Conservation (phyloP, 148 eudicot species). For the Oxyria digyna region DNA sequence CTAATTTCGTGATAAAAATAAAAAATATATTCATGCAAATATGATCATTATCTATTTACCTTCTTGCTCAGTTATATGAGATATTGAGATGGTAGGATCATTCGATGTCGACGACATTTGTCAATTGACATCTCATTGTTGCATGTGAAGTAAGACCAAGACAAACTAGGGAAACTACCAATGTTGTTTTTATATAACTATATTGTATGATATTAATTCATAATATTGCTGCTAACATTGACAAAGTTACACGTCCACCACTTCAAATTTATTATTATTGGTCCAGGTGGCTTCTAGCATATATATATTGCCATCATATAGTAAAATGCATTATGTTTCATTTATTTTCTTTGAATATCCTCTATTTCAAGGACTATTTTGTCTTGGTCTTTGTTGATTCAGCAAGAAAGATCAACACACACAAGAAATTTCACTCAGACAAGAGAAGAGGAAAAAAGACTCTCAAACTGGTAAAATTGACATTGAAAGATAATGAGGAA, state of each 20-base stretch:
- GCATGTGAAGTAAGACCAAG: neutral
- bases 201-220: neutral
- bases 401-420: too few relatives aligned
- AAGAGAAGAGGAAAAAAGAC: too few relatives aligned
- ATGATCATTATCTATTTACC: neutral
- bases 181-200: neutral
- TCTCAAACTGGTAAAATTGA: too few relatives aligned
- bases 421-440: too few relatives aligned
- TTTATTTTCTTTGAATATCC: too few relatives aligned
- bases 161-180: conserved; percentile 2
- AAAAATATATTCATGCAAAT: neutral
- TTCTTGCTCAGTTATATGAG: neutral
- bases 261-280: neutral
- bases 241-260: neutral
- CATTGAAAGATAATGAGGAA: too few relatives aligned
- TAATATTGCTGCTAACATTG: neutral
- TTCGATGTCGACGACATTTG: neutral
- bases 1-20: too few relatives aligned
- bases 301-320: too few relatives aligned
- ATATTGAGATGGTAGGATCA: neutral
- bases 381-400: too few relatives aligned
- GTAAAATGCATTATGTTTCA: neutral
- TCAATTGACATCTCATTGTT: neutral
- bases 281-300: neutral
- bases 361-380: too few relatives aligned